A percentile compares a stretch with the other conserved stretches of the same genome.
These are phyloP conservation scores for Pelargonium citronellum DNA, from an alignment of 441 rosid genomes.

Conservation along the genomic window DNA sequence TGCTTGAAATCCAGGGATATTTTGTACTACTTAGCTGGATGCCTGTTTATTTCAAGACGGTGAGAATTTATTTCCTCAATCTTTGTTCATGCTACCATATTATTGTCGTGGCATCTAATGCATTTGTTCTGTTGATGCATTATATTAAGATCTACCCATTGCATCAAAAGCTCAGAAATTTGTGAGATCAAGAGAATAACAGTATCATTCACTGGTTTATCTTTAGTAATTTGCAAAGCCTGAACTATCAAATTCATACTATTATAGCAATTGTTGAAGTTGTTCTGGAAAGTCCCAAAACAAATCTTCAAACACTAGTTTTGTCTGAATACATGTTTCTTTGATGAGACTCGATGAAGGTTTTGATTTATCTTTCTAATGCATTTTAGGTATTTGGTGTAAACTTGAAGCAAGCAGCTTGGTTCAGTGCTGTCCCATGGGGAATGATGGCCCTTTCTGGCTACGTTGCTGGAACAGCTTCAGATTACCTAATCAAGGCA, in stretches of 20 bases:
- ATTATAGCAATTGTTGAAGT: too few relatives aligned
- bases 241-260: too few relatives aligned
- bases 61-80: slow-evolving; percentile 22
- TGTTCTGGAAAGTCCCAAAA: too few relatives aligned
- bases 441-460: slow-evolving; percentile 87
- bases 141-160: too few relatives aligned
- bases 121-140: too few relatives aligned
- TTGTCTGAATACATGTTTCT: too few relatives aligned
- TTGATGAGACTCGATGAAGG: not conserved
- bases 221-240: too few relatives aligned
- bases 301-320: too few relatives aligned
- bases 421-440: slow-evolving; percentile 99
- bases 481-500: slow-evolving; percentile 58
- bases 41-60: slow-evolving; percentile 92
- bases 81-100: not conserved
- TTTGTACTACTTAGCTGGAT: slow-evolving; percentile 96
- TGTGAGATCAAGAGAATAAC: too few relatives aligned
- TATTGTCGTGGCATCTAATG: not conserved
- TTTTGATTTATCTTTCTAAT: not conserved
- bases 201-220: too few relatives aligned
- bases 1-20: slow-evolving; percentile 59
- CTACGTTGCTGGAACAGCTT: slow-evolving; percentile 59
- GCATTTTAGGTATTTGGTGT: slow-evolving; percentile 60
- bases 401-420: slow-evolving; percentile 87
- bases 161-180: too few relatives aligned